phyloP scores from a whole-genome alignment of 305 asterid genomes.

The Fraxinus baroniana region DNA sequence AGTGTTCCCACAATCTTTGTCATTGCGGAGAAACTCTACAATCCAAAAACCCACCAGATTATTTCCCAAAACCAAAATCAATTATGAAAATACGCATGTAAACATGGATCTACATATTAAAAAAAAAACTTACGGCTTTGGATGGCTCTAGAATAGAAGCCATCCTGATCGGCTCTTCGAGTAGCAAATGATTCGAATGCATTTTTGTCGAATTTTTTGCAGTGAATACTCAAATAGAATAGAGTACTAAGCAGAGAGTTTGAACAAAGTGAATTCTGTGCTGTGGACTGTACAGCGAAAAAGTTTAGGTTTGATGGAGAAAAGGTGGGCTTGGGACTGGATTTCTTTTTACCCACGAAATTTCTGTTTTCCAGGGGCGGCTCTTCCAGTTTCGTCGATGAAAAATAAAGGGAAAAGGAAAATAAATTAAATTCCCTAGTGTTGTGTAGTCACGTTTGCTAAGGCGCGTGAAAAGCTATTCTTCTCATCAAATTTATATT shows the following conservation, averaged over 20 bases:
- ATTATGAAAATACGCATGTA: not conserved
- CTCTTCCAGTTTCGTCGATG: not conserved
- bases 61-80: conserved; percentile 3
- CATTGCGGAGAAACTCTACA: conserved; percentile 84
- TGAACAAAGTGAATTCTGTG: not conserved
- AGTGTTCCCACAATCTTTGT: conserved; percentile 96
- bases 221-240: conserved; percentile 3
- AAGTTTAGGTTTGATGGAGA: not conserved
- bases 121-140: conserved; percentile 42
- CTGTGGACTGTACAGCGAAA: not conserved
- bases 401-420: not conserved
- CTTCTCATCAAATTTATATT: not conserved
- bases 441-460: not conserved
- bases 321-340: not conserved
- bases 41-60: not conserved
- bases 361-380: not conserved
- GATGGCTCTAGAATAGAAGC: conserved; percentile 94
- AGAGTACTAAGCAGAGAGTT: conserved; percentile 18
- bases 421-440: not conserved
- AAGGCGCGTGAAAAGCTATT: not conserved
- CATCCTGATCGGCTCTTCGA: conserved; percentile 96
- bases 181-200: conserved; percentile 81
- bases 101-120: conserved; percentile 21
- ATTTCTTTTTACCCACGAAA: not conserved
- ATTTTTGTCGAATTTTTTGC: conserved; percentile 31